These are phyloP conservation scores for Leccinum huronense DNA, from an alignment of 1,284 basidiomycete genomes.

Conservation along the genomic window DNA sequence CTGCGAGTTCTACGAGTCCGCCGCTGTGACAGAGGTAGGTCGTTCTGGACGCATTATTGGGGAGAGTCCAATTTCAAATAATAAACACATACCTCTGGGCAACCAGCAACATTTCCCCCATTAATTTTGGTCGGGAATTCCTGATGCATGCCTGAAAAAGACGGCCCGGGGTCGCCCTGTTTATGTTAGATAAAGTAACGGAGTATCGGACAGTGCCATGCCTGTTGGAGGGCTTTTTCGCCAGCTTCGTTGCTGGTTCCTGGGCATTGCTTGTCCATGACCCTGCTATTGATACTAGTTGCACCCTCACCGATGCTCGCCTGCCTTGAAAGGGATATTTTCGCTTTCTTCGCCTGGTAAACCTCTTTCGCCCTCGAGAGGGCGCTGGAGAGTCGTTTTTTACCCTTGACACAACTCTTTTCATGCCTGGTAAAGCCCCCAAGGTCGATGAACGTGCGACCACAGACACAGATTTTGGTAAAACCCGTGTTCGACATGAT, in stretches of 20 bases:
- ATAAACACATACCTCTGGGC: neutral
- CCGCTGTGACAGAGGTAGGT: neutral
- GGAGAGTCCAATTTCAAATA: neutral
- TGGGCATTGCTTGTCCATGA: neutral
- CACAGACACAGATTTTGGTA: neutral
- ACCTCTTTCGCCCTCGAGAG: neutral
- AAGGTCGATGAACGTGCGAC: neutral
- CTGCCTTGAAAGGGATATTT: conserved; percentile 2
- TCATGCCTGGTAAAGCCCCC: neutral
- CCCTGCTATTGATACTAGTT: neutral
- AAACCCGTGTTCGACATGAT: neutral
- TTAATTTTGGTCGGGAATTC: neutral
- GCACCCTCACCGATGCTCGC: neutral
- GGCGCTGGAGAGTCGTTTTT: neutral
- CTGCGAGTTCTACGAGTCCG: neutral
- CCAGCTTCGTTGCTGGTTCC: neutral
- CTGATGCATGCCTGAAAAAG: neutral
- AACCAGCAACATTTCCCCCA: neutral
- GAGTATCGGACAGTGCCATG: neutral
- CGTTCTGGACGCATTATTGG: neutral
- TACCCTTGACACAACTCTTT: neutral
- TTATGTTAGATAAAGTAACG: neutral
- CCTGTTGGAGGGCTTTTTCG: neutral
- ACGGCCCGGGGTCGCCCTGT: neutral
- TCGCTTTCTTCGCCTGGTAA: neutral